These are phyloP conservation scores for Aspergillus mulundensis DNA, from an alignment of 495 filamentous ascomycete species.

Conservation along the genomic window DNA sequence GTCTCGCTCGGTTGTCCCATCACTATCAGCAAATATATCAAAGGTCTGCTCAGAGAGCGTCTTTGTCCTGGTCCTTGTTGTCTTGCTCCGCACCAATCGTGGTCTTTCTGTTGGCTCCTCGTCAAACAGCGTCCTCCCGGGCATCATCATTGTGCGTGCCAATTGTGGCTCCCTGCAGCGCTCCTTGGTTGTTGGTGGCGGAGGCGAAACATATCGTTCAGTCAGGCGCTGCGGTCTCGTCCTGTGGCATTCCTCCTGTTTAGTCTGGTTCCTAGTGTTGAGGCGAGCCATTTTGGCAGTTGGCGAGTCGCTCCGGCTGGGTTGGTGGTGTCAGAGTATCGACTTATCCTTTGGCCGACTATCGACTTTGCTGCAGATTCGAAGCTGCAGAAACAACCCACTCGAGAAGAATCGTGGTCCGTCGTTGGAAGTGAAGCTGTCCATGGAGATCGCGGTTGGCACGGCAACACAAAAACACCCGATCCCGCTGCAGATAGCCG, in stretches of 20 bases:
- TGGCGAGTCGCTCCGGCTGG: background rate
- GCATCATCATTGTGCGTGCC: background rate
- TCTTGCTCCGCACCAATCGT: slow-evolving; percentile 6
- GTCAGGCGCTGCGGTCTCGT: slow-evolving; percentile 1
- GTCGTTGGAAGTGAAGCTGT: background rate
- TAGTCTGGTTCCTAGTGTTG: slow-evolving; percentile 15
- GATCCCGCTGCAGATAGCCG: background rate
- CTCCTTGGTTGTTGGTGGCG: slow-evolving; percentile 3
- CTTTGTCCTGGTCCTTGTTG: slow-evolving; percentile 9
- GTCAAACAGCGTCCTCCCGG: slow-evolving; percentile 4
- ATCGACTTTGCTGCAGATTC: background rate
- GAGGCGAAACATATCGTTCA: background rate
- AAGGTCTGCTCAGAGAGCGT: slow-evolving; percentile 22
- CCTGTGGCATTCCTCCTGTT: slow-evolving; percentile 3
- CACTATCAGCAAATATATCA: slow-evolving; percentile 34
- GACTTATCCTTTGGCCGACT: background rate
- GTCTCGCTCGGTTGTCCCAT: slow-evolving; percentile 20
- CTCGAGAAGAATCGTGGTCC: background rate
- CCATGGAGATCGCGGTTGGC: slow-evolving; percentile 11
- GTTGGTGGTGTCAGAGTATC: background rate
- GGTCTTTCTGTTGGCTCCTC: slow-evolving; percentile 6
- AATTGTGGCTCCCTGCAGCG: slow-evolving; percentile 5
- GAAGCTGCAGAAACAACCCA: background rate
- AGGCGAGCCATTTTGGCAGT: slow-evolving; percentile 20
- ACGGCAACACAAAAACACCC: slow-evolving; percentile 9